Conservation (phyloP, 805 yeast species). For the Saccharomyces eubayanus region DNA sequence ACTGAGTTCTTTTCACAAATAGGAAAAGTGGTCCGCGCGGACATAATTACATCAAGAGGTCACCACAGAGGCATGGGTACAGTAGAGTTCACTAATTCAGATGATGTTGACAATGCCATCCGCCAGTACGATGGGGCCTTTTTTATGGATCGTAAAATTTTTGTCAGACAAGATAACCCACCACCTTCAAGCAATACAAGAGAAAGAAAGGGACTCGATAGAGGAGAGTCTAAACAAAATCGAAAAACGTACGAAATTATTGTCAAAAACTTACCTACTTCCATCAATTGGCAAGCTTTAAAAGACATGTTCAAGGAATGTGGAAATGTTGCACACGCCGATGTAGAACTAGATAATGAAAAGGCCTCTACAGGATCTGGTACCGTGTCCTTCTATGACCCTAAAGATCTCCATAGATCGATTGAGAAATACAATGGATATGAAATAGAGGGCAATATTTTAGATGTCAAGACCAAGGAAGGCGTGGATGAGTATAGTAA, state of each 20-base stretch:
- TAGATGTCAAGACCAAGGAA: slow-evolving; percentile 9
- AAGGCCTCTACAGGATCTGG: slow-evolving; percentile 78
- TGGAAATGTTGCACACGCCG: slow-evolving; percentile 78
- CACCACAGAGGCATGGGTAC: slow-evolving; percentile 87
- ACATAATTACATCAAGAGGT: slow-evolving; percentile 69
- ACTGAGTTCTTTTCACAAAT: slow-evolving; percentile 50
- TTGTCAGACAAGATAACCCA: slow-evolving; percentile 85
- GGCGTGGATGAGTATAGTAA: background rate
- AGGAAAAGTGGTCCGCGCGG: slow-evolving; percentile 71
- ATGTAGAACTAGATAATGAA: slow-evolving; percentile 51
- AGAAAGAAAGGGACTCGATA: slow-evolving; percentile 5
- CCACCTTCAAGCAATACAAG: slow-evolving; percentile 44
- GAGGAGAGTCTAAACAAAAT: slow-evolving; percentile 2
- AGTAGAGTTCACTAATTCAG: slow-evolving; percentile 64
- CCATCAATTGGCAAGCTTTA: slow-evolving; percentile 74
- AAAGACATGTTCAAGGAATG: slow-evolving; percentile 74
- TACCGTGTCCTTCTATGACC: slow-evolving; percentile 62
- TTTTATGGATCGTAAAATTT: slow-evolving; percentile 67
- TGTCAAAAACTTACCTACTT: slow-evolving; percentile 75
- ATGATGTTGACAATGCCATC: slow-evolving; percentile 67
- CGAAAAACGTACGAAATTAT: slow-evolving; percentile 45
- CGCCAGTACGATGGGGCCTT: slow-evolving; percentile 54
- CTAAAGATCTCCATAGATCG: slow-evolving; percentile 61
- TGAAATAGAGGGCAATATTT: slow-evolving; percentile 28
- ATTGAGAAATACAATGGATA: slow-evolving; percentile 65